Percentiles rank a stretch among this genome's conserved stretches.
Conservation (phyloP, 176 grass and related monocot genomes). For the Stipa capillata region DNA sequence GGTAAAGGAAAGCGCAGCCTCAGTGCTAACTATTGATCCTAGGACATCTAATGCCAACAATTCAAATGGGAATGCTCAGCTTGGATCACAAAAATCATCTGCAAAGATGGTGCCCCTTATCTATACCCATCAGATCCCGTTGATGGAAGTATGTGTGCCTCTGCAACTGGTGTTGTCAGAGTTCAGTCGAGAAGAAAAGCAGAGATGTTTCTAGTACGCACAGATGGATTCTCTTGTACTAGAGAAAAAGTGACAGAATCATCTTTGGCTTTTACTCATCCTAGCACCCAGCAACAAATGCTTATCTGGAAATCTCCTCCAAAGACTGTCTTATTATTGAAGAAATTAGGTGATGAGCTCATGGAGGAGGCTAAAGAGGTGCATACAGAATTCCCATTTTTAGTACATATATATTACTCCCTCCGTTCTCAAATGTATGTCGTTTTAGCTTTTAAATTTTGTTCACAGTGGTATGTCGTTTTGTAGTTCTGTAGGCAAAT, state of each 20-base stretch:
- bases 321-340: constrained; percentile 85
- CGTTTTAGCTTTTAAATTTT: too few relatives aligned
- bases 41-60: constrained; percentile 29
- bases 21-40: constrained; percentile 34
- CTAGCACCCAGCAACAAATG: constrained; percentile 98
- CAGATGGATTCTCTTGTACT: constrained; percentile 90
- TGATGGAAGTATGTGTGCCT: constrained; percentile 77
- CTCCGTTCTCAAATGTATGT: too few relatives aligned
- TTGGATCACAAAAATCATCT: constrained; percentile 28
- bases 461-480: too few relatives aligned
- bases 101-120: constrained; percentile 25
- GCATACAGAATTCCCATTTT: background rate
- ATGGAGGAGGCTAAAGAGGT: constrained; percentile 99
- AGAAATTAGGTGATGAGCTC: constrained; percentile 90
- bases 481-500: too few relatives aligned
- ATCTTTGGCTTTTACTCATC: constrained; percentile 85
- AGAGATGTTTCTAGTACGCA: constrained; percentile 96
- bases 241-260: constrained; percentile 99
- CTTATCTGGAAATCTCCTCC: constrained; percentile 99
- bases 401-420: background rate
- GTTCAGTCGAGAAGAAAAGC: constrained; percentile 95
- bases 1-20: constrained; percentile 14
- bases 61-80: constrained; percentile 25
- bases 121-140: constrained; percentile 30
- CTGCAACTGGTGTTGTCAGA: constrained; percentile 79